Conservation (phyloP, 2,329 filamentous ascomycete species). For the Fusarium domesticum region DNA sequence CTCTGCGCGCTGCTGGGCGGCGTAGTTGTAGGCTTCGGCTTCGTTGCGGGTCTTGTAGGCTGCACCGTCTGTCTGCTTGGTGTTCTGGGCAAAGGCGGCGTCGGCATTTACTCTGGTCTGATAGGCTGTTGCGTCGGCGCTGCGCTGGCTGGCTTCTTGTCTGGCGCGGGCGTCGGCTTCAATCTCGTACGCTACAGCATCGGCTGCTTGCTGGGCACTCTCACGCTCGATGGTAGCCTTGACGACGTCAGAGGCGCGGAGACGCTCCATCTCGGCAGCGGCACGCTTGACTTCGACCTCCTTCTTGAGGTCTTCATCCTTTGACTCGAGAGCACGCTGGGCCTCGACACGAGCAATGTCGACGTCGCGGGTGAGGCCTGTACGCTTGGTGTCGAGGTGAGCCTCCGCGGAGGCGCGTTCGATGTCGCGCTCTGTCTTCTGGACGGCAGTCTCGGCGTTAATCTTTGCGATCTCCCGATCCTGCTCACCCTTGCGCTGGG, state of each 20-base stretch:
- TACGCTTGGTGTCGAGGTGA: slow-evolving; percentile 68
- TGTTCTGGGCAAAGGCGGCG: slow-evolving; percentile 56
- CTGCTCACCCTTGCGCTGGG: slow-evolving; percentile 73
- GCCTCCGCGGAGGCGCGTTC: slow-evolving; percentile 79
- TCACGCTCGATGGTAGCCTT: slow-evolving; percentile 70
- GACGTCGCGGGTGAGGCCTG: slow-evolving; percentile 69
- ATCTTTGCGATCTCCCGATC: slow-evolving; percentile 88
- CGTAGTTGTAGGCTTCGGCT: slow-evolving; percentile 40
- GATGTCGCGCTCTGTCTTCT: slow-evolving; percentile 79
- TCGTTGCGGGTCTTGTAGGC: slow-evolving; percentile 50
- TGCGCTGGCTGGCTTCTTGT: slow-evolving; percentile 52
- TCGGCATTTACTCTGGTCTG: slow-evolving; percentile 54
- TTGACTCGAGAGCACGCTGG: slow-evolving; percentile 67
- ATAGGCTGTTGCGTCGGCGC: slow-evolving; percentile 51
- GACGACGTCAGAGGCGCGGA: slow-evolving; percentile 74
- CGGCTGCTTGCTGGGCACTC: slow-evolving; percentile 65
- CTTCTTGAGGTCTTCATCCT: slow-evolving; percentile 76
- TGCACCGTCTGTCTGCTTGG: slow-evolving; percentile 67
- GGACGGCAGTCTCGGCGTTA: slow-evolving; percentile 77
- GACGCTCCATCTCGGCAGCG: slow-evolving; percentile 74
- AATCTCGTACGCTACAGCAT: slow-evolving; percentile 62
- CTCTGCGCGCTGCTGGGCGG: slow-evolving; percentile 51
- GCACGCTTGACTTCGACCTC: slow-evolving; percentile 76
- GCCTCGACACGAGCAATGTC: slow-evolving; percentile 74
- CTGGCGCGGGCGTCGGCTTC: slow-evolving; percentile 57